Evolutionary conservation across 306 rosid species (phyloP).

Genomic region (Gillenia trifoliata): DNA sequence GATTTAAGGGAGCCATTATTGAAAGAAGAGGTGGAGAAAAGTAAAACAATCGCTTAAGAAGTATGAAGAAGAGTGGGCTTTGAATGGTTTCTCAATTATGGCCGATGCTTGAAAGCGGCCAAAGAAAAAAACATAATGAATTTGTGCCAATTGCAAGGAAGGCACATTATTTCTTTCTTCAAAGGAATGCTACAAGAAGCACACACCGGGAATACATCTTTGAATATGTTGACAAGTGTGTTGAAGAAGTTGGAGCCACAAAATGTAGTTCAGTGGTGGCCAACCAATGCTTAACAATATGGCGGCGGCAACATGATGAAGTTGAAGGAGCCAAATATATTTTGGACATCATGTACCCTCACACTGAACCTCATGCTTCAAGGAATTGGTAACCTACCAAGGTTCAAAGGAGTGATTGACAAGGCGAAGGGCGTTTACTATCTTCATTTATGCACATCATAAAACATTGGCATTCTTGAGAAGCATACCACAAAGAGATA

Average conservation of each 20-base stretch:
- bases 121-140: background rate
- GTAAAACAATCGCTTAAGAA: background rate
- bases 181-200: background rate
- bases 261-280: background rate
- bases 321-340: background rate
- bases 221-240: background rate
- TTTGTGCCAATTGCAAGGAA: background rate
- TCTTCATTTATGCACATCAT: background rate
- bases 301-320: background rate
- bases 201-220: background rate
- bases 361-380: constrained; percentile 1
- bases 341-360: background rate
- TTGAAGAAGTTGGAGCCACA: background rate
- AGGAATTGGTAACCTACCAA: background rate
- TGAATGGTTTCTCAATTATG: background rate
- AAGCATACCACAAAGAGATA: background rate
- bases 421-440: background rate
- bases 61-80: background rate
- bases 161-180: background rate
- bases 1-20: background rate
- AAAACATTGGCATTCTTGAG: background rate
- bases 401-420: background rate
- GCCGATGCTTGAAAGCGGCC: background rate
- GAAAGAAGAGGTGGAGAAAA: background rate
- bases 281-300: background rate